Base-by-base conservation (phyloP, 352 stramenopile genomes). In the Achlya hypogyna region DNA sequence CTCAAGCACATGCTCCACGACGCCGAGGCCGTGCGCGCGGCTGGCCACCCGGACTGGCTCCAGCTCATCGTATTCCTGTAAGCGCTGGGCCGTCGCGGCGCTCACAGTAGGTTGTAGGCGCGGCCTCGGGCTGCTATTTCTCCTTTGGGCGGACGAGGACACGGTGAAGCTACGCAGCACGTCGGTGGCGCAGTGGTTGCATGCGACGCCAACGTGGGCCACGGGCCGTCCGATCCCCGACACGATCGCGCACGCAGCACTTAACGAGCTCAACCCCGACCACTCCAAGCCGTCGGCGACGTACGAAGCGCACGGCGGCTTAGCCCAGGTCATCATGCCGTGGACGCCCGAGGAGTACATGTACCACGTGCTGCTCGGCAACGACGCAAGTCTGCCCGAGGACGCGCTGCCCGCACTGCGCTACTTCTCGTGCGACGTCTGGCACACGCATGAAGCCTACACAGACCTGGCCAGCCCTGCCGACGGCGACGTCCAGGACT, bases 321-420 rank as follows among this genome's bases (percentile, higher is more conserved):
- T 91, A 51, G 78, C 85, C 22, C 54, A 78, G 22, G 72, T 71
- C 5, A 28, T 76, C 43, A 65, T 91, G 31, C 83, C 85, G 12
- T 91, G 83, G 82, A 91, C 84, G 18, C 81, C 83, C 0, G 85
- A 92, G 31, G 85, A 92, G 65, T 94, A 92, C 66, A 54, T 94
- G 23, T 82, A 79, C 69, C 72, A 74, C 20, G 81, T 89, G 34
- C 71, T 94, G n/a, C 72, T 73, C 65, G 65, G 70, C 63, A 94
- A 91, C 65, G 77, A 79, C 69, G 74, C 77, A 9, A 75, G 78
- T 8, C 65, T 92, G 43, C 85, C 85, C 16, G 43, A 69, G 3
- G 85, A 94, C 72, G 83, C 83, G 6, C 52, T 92, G 28, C 74
- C 80, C 35, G 69, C 73, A 1, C 71, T 91, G 22, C 85, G 85